These are phyloP conservation scores for Cladosporium velox DNA, from an alignment of 2,329 filamentous ascomycete species.

Conservation along the genomic window DNA sequence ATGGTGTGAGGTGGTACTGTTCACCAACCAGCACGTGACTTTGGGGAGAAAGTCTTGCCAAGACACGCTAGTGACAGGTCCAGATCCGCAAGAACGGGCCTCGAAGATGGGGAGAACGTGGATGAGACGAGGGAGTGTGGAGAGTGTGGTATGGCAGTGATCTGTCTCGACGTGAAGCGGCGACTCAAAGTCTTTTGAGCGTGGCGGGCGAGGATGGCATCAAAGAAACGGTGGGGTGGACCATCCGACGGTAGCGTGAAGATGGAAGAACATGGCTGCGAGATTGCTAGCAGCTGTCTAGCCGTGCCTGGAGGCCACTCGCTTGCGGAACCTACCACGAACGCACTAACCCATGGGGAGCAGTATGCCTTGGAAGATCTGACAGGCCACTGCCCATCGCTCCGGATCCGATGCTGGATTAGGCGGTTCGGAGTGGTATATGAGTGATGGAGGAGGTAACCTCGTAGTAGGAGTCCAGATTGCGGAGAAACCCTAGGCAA, in stretches of 20 bases:
- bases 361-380: background rate
- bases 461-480: background rate
- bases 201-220: background rate
- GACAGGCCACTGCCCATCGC: no score
- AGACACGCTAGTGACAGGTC: constrained; percentile 14
- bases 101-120: constrained; percentile 6
- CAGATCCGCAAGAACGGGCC: constrained; percentile 9
- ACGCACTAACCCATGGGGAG: background rate
- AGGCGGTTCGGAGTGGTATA: background rate
- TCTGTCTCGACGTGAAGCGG: background rate
- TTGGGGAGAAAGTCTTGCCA: constrained; percentile 1
- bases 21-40: background rate
- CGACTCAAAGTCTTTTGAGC: constrained; percentile 18
- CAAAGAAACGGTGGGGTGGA: constrained; percentile 20
- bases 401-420: background rate
- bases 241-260: constrained; percentile 11
- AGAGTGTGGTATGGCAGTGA: constrained; percentile 1
- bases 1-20: background rate
- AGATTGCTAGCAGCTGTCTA: constrained; percentile 16
- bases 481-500: constrained; percentile 14
- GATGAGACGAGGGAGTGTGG: background rate
- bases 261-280: constrained; percentile 21
- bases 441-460: background rate
- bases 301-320: background rate
- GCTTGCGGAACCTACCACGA: background rate